Percentiles rank a stretch among this genome's conserved stretches.
These are phyloP conservation scores for Pedinophyceae sp. DNA, from an alignment of 139 green algal genomes.

Conservation along the genomic window DNA sequence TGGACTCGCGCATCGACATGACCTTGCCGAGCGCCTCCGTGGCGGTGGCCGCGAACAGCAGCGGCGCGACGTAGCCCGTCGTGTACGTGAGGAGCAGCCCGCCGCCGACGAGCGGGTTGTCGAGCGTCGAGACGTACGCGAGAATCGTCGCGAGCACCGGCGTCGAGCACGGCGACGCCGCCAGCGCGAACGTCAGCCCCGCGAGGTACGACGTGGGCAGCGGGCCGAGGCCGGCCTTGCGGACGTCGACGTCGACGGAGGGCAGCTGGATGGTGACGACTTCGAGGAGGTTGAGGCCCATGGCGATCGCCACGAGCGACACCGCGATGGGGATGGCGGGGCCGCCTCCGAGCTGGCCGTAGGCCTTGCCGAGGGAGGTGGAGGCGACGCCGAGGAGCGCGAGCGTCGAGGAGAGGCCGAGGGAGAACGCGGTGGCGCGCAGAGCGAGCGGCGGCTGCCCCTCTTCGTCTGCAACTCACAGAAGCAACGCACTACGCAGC, in stretches of 20 bases:
- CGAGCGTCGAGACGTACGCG: not conserved
- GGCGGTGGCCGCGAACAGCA: conserved; percentile 44
- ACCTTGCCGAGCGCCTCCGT: conserved; percentile 42
- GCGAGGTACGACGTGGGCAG: conserved; percentile 58
- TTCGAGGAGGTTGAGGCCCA: conserved; percentile 89
- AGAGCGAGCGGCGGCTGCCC: not conserved
- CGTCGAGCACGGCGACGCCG: conserved; percentile 86
- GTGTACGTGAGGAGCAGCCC: conserved; percentile 80
- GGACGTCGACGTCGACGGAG: conserved; percentile 61
- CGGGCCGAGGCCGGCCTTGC: conserved; percentile 16
- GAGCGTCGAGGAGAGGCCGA: conserved; percentile 75
- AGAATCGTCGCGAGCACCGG: conserved; percentile 88
- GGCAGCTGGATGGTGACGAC: conserved; percentile 59
- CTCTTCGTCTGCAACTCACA: too few species aligned
- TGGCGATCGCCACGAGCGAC: conserved; percentile 58
- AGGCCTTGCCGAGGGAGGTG: conserved; percentile 50
- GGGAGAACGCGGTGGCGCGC: conserved; percentile 46
- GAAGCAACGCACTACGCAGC: too few species aligned
- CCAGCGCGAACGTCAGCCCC: conserved; percentile 84
- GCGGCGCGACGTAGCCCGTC: conserved; percentile 75
- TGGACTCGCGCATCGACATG: conserved; percentile 56
- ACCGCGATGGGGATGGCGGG: conserved; percentile 25
- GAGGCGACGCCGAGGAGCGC: conserved; percentile 58
- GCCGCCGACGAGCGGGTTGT: conserved; percentile 35
- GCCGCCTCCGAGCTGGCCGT: conserved; percentile 46